Percentiles rank a stretch among this genome's conserved stretches.
phyloP scores from a whole-genome alignment of 768 basidiomycete genomes.

The Hysterangium stoloniferum region DNA sequence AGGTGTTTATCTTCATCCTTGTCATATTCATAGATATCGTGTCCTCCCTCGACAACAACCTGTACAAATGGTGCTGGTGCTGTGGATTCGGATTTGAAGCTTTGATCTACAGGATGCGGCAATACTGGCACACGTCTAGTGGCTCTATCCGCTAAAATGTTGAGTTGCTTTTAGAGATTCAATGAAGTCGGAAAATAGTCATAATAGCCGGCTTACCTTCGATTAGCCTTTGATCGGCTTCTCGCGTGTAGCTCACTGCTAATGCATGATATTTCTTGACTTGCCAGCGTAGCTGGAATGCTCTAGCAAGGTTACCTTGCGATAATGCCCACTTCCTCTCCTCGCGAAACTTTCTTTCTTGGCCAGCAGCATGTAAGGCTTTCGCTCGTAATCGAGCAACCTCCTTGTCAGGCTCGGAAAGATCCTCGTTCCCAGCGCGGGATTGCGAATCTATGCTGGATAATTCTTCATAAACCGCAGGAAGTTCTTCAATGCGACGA shows the following conservation, averaged over 20 bases:
- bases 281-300: slow-evolving; percentile 76
- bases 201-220: slow-evolving; percentile 7
- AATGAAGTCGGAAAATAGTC: neutral
- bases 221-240: slow-evolving; percentile 36
- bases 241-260: slow-evolving; percentile 72
- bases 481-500: slow-evolving; percentile 10
- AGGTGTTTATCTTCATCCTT: no score
- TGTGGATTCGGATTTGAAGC: slow-evolving; percentile 1
- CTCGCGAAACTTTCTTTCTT: slow-evolving; percentile 75
- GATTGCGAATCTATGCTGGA: slow-evolving; percentile 10
- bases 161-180: neutral
- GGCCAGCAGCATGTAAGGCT: slow-evolving; percentile 75
- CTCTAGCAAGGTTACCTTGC: slow-evolving; percentile 67
- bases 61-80: slow-evolving; percentile 10
- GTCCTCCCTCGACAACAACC: slow-evolving; percentile 9
- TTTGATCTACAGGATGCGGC: neutral
- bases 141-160: slow-evolving; percentile 1
- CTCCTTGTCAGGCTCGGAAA: slow-evolving; percentile 27
- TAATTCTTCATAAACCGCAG: slow-evolving; percentile 8
- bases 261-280: slow-evolving; percentile 73
- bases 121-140: neutral
- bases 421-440: slow-evolving; percentile 2
- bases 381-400: slow-evolving; percentile 68
- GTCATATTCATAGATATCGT: neutral
- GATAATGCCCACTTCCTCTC: slow-evolving; percentile 83